phyloP scores from a whole-genome alignment of 768 basidiomycete species.

The Pisolithus microcarpus region DNA sequence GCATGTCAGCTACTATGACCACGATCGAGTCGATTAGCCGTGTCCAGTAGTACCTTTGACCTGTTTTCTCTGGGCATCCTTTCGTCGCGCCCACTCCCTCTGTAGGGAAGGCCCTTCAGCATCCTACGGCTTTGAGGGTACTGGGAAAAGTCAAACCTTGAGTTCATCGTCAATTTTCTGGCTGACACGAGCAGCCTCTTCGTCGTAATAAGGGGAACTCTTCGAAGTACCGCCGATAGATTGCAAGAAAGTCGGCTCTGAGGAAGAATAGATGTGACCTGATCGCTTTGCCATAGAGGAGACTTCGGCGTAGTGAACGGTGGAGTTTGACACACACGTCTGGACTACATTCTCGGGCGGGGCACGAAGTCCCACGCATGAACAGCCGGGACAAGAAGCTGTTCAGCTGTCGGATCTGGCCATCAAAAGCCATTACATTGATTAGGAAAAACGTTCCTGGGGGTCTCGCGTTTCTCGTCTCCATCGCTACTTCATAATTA shows the following conservation, averaged over 20 bases:
- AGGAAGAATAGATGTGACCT: conserved; percentile 23
- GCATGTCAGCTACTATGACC: conserved; percentile 3
- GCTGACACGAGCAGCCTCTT: conserved; percentile 40
- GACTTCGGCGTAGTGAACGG: conserved; percentile 12
- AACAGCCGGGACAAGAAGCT: conserved; percentile 29
- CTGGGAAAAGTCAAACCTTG: conserved; percentile 30
- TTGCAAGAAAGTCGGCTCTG: conserved; percentile 26
- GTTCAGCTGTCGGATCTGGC: conserved; percentile 18
- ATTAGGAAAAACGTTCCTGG: conserved; percentile 13
- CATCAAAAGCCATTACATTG: conserved; percentile 21
- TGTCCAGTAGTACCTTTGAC: conserved; percentile 42
- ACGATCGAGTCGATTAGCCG: neutral
- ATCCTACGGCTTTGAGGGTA: neutral
- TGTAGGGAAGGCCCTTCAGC: conserved; percentile 19
- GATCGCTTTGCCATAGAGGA: conserved; percentile 22
- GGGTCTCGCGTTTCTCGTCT: neutral
- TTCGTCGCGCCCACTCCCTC: conserved; percentile 44
- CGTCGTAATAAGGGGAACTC: conserved; percentile 32
- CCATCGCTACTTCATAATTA: too few species aligned
- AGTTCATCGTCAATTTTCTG: conserved; percentile 52
- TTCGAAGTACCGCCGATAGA: conserved; percentile 24
- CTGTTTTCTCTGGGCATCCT: conserved; percentile 39
- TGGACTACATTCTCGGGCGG: conserved; percentile 25
- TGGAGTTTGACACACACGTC: conserved; percentile 14
- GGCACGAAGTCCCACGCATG: conserved; percentile 29